Conservation (phyloP, 2,329 filamentous ascomycete genomes). For the Pseudocercospora crystallina region DNA sequence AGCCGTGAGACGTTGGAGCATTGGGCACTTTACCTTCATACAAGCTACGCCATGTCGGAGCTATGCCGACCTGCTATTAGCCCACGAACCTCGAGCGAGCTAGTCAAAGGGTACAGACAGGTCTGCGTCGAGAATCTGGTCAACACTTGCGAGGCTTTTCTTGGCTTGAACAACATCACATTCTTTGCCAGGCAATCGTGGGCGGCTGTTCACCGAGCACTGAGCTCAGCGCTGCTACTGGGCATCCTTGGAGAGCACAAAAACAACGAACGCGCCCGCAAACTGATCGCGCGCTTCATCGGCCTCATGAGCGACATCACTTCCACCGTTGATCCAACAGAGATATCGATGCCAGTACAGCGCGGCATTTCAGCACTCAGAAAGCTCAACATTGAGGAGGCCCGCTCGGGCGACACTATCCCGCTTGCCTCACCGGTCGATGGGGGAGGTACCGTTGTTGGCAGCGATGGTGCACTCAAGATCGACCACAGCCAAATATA, state of each 20-base stretch:
- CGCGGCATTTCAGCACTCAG: slow-evolving; percentile 48
- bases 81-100: slow-evolving; percentile 46
- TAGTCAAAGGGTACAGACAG: slow-evolving; percentile 50
- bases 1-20: slow-evolving; percentile 59
- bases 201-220: slow-evolving; percentile 38
- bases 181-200: slow-evolving; percentile 41
- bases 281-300: slow-evolving; percentile 48
- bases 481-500: slow-evolving; percentile 27
- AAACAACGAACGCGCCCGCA: slow-evolving; percentile 49
- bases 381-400: slow-evolving; percentile 38
- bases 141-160: slow-evolving; percentile 59
- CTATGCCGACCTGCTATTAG: slow-evolving; percentile 62
- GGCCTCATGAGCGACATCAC: slow-evolving; percentile 49
- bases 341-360: slow-evolving; percentile 49
- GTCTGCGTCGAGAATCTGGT: slow-evolving; percentile 58
- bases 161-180: slow-evolving; percentile 56
- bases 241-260: slow-evolving; percentile 47
- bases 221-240: slow-evolving; percentile 40
- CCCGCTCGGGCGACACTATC: slow-evolving; percentile 8
- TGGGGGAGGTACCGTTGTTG: slow-evolving; percentile 13
- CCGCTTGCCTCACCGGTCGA: slow-evolving; percentile 4
- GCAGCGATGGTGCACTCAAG: slow-evolving; percentile 22
- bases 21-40: slow-evolving; percentile 61
- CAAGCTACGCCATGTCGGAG: slow-evolving; percentile 62
- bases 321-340: slow-evolving; percentile 47